Conservation (phyloP, 352 stramenopile genomes). For the Pythium graminicola region DNA sequence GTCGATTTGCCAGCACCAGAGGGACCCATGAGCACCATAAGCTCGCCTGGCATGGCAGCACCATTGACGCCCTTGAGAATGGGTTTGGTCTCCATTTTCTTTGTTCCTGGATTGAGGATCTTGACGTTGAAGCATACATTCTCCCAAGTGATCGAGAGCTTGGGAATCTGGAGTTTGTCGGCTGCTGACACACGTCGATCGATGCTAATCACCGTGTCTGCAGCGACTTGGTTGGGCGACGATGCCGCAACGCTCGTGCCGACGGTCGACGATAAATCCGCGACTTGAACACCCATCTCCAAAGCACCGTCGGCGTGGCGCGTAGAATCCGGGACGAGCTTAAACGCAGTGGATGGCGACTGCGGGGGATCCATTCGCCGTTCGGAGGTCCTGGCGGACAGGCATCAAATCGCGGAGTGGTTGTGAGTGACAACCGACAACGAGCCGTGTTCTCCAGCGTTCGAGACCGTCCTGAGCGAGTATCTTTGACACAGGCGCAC, state of each 20-base stretch:
- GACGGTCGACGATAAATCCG: conserved; percentile 11
- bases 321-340: conserved; percentile 17
- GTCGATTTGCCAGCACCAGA: conserved; percentile 50
- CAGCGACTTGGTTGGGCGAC: neutral
- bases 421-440: too few relatives aligned
- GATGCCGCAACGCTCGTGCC: conserved; percentile 3
- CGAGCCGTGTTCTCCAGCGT: too few relatives aligned
- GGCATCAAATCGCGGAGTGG: too few relatives aligned
- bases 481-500: too few relatives aligned
- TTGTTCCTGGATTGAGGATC: too few relatives aligned
- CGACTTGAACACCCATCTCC: conserved; percentile 9
- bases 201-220: conserved; percentile 11
- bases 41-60: conserved; percentile 26
- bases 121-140: conserved; percentile 27
- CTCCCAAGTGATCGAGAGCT: conserved; percentile 23
- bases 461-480: neutral
- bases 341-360: conserved; percentile 13
- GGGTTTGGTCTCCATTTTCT: too few relatives aligned
- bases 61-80: neutral
- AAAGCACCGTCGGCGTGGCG: conserved; percentile 5
- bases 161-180: conserved; percentile 23
- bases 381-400: neutral
- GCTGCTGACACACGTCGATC: conserved; percentile 2
- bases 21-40: conserved; percentile 56
- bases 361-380: conserved; percentile 16